phyloP scores from a whole-genome alignment of 305 asterid species.

The Fraxinus dipetala region DNA sequence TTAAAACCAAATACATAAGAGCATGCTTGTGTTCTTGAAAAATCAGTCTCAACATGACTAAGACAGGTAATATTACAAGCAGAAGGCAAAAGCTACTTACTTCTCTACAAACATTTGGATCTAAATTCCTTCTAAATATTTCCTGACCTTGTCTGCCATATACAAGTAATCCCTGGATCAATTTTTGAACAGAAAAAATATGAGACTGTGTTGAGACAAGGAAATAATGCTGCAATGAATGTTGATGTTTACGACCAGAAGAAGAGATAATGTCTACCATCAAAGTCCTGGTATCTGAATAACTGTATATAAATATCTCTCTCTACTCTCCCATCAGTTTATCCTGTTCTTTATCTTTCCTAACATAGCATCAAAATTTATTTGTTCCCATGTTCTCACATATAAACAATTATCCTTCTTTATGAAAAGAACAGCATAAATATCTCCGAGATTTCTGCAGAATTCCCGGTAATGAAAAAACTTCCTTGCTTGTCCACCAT shows the following conservation, averaged over 20 bases:
- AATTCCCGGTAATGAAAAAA: constrained; percentile 11
- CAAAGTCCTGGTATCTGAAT: constrained; percentile 16
- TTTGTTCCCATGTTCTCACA: neutral
- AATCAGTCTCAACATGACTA: constrained; percentile 7
- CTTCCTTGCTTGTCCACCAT: constrained; percentile 11
- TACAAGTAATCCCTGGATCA: constrained; percentile 87
- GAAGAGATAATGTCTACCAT: constrained; percentile 3
- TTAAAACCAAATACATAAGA: neutral
- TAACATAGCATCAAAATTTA: neutral
- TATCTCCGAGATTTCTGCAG: neutral
- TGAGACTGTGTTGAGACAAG: constrained; percentile 15
- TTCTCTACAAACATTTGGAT: constrained; percentile 72
- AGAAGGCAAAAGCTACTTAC: constrained; percentile 35
- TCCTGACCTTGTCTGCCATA: constrained; percentile 92
- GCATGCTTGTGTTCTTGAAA: neutral
- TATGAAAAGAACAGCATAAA: constrained; percentile 5
- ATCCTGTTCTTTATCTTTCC: neutral
- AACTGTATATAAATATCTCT: neutral
- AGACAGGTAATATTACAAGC: constrained; percentile 17
- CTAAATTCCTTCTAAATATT: constrained; percentile 76
- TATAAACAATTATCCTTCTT: constrained; percentile 4
- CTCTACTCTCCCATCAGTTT: neutral
- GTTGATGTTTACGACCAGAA: neutral
- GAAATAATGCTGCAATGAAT: neutral
- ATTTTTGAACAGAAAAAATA: constrained; percentile 16